These are phyloP conservation scores for Barnettozyma californica DNA, from an alignment of 805 yeast species.

Conservation along the genomic window DNA sequence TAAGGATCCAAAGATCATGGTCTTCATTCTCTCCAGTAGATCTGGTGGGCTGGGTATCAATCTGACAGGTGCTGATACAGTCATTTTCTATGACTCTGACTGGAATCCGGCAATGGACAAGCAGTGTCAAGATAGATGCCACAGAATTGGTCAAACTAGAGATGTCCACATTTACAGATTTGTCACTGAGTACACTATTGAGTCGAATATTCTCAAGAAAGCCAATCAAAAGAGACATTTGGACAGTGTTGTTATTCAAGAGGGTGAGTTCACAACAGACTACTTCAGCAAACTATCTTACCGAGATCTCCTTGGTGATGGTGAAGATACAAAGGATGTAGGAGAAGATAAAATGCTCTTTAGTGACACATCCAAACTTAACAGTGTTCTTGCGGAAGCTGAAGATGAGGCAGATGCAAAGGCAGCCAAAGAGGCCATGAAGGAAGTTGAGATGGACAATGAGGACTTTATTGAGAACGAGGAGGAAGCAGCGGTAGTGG, in stretches of 20 bases:
- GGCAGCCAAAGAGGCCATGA: constrained; percentile 82
- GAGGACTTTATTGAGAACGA: constrained; percentile 69
- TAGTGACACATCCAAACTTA: constrained; percentile 38
- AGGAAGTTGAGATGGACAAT: constrained; percentile 76
- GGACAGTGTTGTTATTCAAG: constrained; percentile 93
- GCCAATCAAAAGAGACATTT: constrained; percentile 93
- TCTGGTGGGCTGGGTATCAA: constrained; percentile 99
- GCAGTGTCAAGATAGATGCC: constrained; percentile 98
- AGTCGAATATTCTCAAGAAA: constrained; percentile 86
- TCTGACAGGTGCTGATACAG: constrained; percentile 97
- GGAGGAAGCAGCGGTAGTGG: constrained; percentile 31
- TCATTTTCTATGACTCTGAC: constrained; percentile 94
- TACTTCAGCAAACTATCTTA: constrained; percentile 86
- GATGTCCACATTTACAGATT: constrained; percentile 96
- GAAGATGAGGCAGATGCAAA: constrained; percentile 90
- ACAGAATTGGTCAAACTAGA: constrained; percentile 96
- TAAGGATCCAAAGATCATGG: constrained; percentile 78
- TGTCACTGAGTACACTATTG: constrained; percentile 94
- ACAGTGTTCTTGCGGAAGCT: constrained; percentile 75
- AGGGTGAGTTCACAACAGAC: constrained; percentile 97
- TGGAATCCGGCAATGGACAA: constrained; percentile 99
- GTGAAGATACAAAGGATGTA: constrained; percentile 19
- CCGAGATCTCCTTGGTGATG: constrained; percentile 67
- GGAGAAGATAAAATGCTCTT: constrained; percentile 29
- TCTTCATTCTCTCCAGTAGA: constrained; percentile 88